Evolutionary conservation across 2,329 filamentous ascomycete genomes (phyloP).

Genomic region (Penicillium sp.): DNA sequence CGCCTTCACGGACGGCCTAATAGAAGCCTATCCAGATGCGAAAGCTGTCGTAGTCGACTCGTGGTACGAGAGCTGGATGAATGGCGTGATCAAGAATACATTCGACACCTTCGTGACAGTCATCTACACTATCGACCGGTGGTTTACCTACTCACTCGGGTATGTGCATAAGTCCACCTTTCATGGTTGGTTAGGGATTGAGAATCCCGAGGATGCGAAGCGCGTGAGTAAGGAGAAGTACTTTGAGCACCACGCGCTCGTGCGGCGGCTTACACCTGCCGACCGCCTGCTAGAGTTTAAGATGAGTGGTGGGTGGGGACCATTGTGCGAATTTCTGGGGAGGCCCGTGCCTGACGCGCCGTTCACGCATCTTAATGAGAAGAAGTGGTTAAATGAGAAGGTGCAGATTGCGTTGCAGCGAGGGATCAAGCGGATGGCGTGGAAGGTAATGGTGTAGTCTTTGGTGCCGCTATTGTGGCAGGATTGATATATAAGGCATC

Average conservation of each 20-base stretch:
- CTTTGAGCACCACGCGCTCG: constrained; percentile 5
- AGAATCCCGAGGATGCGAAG: neutral
- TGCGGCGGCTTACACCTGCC: neutral
- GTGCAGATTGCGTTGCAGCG: no score
- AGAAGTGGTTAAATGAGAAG: no score
- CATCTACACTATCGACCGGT: constrained; percentile 10
- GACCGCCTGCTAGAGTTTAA: constrained; percentile 3
- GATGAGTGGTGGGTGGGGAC: neutral
- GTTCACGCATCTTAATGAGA: constrained; percentile 6
- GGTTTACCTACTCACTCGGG: neutral
- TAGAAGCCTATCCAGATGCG: constrained; percentile 24
- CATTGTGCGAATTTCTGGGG: constrained; percentile 7
- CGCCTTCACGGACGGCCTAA: constrained; percentile 21
- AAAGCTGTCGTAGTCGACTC: constrained; percentile 23
- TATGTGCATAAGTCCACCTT: neutral
- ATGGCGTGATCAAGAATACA: neutral
- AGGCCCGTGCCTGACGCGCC: constrained; percentile 3
- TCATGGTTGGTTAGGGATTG: neutral
- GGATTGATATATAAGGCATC: no score
- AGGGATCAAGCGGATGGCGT: no score
- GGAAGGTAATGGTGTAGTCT: no score
- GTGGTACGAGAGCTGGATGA: constrained; percentile 1
- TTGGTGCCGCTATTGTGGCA: no score
- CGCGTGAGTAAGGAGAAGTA: neutral
- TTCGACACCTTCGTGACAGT: constrained; percentile 3